phyloP scores from a whole-genome alignment of 371 early-diverging fungal species.

The Rhizopus microsporus region DNA sequence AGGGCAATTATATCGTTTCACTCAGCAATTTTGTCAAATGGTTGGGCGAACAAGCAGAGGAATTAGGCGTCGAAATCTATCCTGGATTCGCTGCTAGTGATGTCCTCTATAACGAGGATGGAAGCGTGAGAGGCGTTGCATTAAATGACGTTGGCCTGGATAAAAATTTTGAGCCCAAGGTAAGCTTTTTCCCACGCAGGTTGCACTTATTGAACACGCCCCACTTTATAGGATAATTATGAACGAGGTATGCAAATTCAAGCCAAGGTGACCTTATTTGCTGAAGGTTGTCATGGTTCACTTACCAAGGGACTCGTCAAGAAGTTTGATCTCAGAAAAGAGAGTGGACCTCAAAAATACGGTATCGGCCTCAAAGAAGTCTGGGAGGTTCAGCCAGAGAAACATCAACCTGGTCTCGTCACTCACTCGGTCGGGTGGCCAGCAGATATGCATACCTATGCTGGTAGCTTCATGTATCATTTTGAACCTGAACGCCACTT shows the following conservation, averaged over 20 bases:
- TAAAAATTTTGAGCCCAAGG: slow-evolving; percentile 86
- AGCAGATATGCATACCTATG: slow-evolving; percentile 85
- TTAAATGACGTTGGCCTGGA: slow-evolving; percentile 96
- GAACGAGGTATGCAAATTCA: slow-evolving; percentile 96
- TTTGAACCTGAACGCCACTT: slow-evolving; percentile 80
- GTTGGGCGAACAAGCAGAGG: slow-evolving; percentile 98
- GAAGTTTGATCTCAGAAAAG: slow-evolving; percentile 87
- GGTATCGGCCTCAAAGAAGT: slow-evolving; percentile 98
- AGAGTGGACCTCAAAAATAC: slow-evolving; percentile 83
- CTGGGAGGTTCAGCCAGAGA: slow-evolving; percentile 92
- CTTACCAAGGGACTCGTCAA: slow-evolving; percentile 87
- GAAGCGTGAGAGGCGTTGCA: slow-evolving; percentile 90
- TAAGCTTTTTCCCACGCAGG: slow-evolving; percentile 31
- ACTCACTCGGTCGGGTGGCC: slow-evolving; percentile 95
- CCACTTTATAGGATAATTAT: slow-evolving; percentile 65
- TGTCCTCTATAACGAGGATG: slow-evolving; percentile 88
- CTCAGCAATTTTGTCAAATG: slow-evolving; percentile 92
- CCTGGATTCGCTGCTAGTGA: slow-evolving; percentile 93
- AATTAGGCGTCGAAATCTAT: slow-evolving; percentile 94
- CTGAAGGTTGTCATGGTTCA: slow-evolving; percentile 98
- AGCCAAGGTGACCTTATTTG: slow-evolving; percentile 94
- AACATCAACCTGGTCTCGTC: slow-evolving; percentile 87
- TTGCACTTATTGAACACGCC: neutral
- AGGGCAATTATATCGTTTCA: slow-evolving; percentile 97
- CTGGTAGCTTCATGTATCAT: slow-evolving; percentile 96